Base-by-base conservation (phyloP, 2,329 filamentous ascomycete genomes). In the Xylaria hypoxylon region DNA sequence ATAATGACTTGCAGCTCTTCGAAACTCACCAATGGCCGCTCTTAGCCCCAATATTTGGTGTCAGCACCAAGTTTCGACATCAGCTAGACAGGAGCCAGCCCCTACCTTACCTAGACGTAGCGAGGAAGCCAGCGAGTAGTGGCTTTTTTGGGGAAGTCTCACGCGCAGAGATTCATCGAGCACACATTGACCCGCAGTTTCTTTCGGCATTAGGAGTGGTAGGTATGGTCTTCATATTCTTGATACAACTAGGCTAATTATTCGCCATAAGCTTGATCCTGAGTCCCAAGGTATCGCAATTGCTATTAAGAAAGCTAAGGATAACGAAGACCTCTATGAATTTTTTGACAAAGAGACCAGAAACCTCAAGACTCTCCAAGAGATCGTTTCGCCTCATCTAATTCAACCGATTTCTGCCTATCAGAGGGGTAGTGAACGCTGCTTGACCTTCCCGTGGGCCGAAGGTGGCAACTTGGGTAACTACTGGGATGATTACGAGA, bases 391-490 rank as follows among this genome's bases (percentile, higher is more conserved):
- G 2, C 15, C 42, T 2, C 50, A 64, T 38, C n/a, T 67, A 8
- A 60, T 67, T 40, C 53, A 60, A 42, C 53, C 64, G 13, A 60
- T 67, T 15, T 53, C 64, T 7, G 60, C 60, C 17, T 67, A 60
- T 45, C 15, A 51, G n/a, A 31, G 19, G 44, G 64, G 48, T 0
- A 26, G 13, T 6, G 60, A 56, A 11, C n/a, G 60, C 45, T 67
- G 55, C 28, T 17, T 67, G 3, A 22, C 64, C 31, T 67, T 67
- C 33, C 64, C 60, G 7, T 67, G 64, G 64, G 64, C 62, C 11
- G 56, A 65, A 19, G 62, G 62, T 11, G 60, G 64, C 15, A 60
- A 67, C n/a, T 50, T 65, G n/a, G 13, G 15, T 15, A 22, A 44
- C 2, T 47, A 59, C 15, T 65, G 62, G 62, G 8, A 55, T 33